Conservation (phyloP, 768 basidiomycete genomes). For the Suillus variegatus region DNA sequence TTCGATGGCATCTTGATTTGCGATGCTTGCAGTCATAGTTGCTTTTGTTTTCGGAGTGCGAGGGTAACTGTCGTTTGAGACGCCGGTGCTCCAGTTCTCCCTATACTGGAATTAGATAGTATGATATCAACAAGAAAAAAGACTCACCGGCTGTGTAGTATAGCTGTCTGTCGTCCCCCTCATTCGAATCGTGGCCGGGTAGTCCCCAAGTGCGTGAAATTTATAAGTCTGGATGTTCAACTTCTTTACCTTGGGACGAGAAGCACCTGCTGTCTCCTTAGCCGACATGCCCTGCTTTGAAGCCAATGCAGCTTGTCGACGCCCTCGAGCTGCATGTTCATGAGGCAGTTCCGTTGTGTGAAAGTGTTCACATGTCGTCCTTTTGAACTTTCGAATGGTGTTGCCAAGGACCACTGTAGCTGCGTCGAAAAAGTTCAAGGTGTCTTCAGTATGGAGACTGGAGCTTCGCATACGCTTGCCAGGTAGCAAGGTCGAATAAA, state of each 20-base stretch:
- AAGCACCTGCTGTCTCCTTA: background rate
- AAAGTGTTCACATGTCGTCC: slow-evolving; percentile 20
- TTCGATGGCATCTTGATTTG: too few species aligned
- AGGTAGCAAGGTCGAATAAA: slow-evolving; percentile 28
- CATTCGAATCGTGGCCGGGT: background rate
- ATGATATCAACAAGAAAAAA: too few species aligned
- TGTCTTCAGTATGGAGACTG: slow-evolving; percentile 30
- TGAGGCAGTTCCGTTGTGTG: slow-evolving; percentile 30
- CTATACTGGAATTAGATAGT: too few species aligned
- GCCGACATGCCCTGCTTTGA: background rate
- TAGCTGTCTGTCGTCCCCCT: too few species aligned
- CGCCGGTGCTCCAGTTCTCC: too few species aligned
- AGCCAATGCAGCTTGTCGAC: slow-evolving; percentile 11
- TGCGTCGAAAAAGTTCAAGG: slow-evolving; percentile 19
- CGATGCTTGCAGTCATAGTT: too few species aligned
- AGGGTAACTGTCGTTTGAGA: too few species aligned
- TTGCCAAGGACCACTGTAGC: slow-evolving; percentile 23
- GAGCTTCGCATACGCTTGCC: slow-evolving; percentile 39
- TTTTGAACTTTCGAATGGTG: slow-evolving; percentile 22
- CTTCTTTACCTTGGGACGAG: slow-evolving; percentile 3
- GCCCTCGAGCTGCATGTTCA: slow-evolving; percentile 26
- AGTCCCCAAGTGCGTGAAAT: background rate
- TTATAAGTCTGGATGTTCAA: background rate
- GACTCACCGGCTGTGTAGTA: slow-evolving; percentile 23
- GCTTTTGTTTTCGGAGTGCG: too few species aligned